These are phyloP conservation scores for Fusarium gaditjirri DNA, from an alignment of 2,329 filamentous ascomycete species.

Conservation along the genomic window DNA sequence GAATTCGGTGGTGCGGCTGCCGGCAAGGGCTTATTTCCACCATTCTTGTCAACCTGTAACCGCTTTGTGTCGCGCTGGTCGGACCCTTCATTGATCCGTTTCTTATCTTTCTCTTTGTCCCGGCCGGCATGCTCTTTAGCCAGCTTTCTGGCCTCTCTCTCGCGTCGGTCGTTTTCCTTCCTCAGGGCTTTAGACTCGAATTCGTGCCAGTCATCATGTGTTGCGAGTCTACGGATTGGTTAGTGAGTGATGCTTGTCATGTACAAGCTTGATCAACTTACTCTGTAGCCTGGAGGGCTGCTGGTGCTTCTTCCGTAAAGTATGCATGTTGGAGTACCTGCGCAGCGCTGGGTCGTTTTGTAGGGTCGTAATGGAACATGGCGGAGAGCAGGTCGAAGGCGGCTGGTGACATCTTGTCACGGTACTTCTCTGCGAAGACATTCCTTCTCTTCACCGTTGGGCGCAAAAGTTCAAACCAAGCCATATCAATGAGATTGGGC, in stretches of 20 bases:
- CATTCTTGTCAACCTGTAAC: conserved; percentile 45
- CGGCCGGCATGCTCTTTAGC: conserved; percentile 51
- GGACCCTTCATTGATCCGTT: conserved; percentile 50
- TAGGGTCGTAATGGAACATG: conserved; percentile 92
- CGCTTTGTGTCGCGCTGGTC: conserved; percentile 51
- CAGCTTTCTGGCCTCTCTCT: conserved; percentile 62
- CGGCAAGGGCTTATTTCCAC: conserved; percentile 21
- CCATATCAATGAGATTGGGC: conserved; percentile 92
- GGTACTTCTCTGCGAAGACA: conserved; percentile 85
- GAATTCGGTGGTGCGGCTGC: conserved; percentile 14
- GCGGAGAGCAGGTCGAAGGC: conserved; percentile 83
- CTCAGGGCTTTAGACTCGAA: conserved; percentile 96
- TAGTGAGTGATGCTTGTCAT: conserved; percentile 37
- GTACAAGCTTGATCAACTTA: conserved; percentile 60
- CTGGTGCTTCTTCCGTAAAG: conserved; percentile 84
- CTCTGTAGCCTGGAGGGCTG: conserved; percentile 81
- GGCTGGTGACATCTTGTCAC: conserved; percentile 77
- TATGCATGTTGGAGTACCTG: conserved; percentile 89
- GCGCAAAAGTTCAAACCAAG: conserved; percentile 93
- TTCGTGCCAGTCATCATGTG: conserved; percentile 96
- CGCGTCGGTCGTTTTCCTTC: conserved; percentile 83
- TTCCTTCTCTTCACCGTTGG: conserved; percentile 78
- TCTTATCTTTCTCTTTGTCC: conserved; percentile 53
- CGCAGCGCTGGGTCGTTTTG: conserved; percentile 82
- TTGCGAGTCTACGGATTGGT: conserved; percentile 69